phyloP scores from a whole-genome alignment of 257 asterid species.

The Solanum sparsipilum region DNA sequence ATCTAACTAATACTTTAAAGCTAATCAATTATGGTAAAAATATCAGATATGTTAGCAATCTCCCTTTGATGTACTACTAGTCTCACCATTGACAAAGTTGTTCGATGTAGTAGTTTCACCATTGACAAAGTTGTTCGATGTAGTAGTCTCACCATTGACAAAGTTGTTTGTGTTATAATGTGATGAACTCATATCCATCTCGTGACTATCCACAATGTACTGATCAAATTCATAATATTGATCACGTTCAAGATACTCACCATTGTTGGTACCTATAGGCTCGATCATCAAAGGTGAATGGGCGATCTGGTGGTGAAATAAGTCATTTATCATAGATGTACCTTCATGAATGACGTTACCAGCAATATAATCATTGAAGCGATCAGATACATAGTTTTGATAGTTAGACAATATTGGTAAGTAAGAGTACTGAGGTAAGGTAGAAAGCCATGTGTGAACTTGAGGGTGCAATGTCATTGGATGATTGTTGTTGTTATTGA shows the following conservation, averaged over 20 bases:
- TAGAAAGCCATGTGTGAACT: neutral
- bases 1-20: neutral
- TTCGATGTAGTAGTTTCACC: neutral
- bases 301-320: no score
- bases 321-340: neutral
- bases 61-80: neutral
- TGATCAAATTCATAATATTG: neutral
- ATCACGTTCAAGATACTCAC: neutral
- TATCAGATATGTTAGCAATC: neutral
- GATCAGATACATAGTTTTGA: neutral
- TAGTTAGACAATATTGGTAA: neutral
- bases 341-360: neutral
- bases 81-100: neutral
- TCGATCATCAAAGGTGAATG: neutral
- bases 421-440: neutral
- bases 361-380: neutral
- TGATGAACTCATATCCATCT: neutral
- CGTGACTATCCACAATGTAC: neutral
- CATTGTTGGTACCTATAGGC: neutral
- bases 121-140: neutral
- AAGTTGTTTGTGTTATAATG: neutral
- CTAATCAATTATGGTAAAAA: neutral
- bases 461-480: neutral
- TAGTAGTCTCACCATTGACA: neutral
- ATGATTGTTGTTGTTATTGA: neutral